Evolutionary conservation across 2,329 filamentous ascomycete species (phyloP), one percentile per base, ranked within the genome.

Genomic region (Xenosphaeropsis pyriputrescens): DNA sequence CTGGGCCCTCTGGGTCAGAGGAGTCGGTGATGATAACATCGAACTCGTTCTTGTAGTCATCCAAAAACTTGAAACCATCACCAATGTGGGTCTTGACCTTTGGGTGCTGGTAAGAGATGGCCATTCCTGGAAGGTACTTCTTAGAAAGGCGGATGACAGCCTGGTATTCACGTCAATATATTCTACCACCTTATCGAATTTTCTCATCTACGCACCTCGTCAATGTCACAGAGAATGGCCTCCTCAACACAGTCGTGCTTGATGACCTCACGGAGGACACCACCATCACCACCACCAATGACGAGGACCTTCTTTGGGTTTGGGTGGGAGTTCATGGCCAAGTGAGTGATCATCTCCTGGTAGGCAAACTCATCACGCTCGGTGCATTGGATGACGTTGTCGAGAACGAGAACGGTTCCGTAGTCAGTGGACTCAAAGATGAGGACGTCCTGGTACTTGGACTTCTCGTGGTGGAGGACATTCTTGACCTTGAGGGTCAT

Each of bases 21-120:
- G 85, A 93, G 68, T 98, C 91, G 55, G 91, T 98, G 69, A 98
- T 96, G 70, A 98, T 98, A 57, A 98, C 88, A 58, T 98, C 91
- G 59, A 98, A 98, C 58, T 81, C 74, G 70, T 94, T 88, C 78
- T 94, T 89, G 72, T 85, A 88, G 61, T 94, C 83, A 60, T 83
- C 77, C 48, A 98, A 75, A 73, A 95, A 98, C 72, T 96, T 91
- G 78, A 98, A 98, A 57, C 91, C 91, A 57, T 98, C 91, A 54
- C 88, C 91, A 47, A 98, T 72, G 67, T 94, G 85, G 49, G 84
- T 80, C 67, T 81, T 88, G 60, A 85, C 79, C 63, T 93, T 93
- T 58, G 88, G 85, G 74, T 96, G 86, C 53, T 86, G 71, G 70
- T 93, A 94, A 54, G 89, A 86, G 47, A 83, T 78, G 49, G 85